These are phyloP conservation scores for Citrus reticulata DNA, from an alignment of 345 rosid genomes.

Conservation along the genomic window DNA sequence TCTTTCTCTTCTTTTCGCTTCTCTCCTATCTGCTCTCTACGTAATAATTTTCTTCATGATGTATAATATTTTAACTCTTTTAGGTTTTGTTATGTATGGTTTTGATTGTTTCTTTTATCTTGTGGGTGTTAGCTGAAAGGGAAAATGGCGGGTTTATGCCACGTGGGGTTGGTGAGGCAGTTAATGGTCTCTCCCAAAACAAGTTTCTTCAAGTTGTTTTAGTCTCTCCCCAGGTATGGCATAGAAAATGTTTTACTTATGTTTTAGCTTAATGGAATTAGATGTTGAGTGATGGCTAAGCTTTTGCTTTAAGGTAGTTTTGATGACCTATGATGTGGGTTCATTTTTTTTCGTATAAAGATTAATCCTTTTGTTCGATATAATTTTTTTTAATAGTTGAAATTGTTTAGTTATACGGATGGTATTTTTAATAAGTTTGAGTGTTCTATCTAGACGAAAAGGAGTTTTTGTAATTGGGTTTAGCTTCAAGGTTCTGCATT, in stretches of 20 bases:
- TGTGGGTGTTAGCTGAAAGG: slow-evolving; percentile 34
- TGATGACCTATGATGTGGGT: neutral
- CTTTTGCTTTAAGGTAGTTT: neutral
- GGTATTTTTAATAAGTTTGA: neutral
- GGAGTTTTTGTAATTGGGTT: neutral
- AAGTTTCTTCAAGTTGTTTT: slow-evolving; percentile 83
- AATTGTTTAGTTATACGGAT: neutral
- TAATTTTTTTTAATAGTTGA: neutral
- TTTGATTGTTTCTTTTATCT: neutral
- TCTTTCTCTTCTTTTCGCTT: slow-evolving; percentile 16
- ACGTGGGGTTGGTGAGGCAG: slow-evolving; percentile 42
- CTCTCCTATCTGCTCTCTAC: slow-evolving; percentile 34
- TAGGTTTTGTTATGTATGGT: neutral
- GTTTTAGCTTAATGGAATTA: neutral
- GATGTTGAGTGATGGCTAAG: neutral
- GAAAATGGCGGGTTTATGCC: slow-evolving; percentile 41
- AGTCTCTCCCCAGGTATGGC: slow-evolving; percentile 85
- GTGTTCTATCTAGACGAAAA: neutral
- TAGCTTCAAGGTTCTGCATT: neutral
- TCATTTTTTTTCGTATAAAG: neutral
- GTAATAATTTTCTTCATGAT: slow-evolving; percentile 20
- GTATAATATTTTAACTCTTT: neutral
- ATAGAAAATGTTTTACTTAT: neutral
- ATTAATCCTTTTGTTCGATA: neutral
- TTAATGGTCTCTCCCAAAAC: slow-evolving; percentile 31